These are phyloP conservation scores for Ilex asprella DNA, from an alignment of 257 asterid genomes.

Conservation along the genomic window DNA sequence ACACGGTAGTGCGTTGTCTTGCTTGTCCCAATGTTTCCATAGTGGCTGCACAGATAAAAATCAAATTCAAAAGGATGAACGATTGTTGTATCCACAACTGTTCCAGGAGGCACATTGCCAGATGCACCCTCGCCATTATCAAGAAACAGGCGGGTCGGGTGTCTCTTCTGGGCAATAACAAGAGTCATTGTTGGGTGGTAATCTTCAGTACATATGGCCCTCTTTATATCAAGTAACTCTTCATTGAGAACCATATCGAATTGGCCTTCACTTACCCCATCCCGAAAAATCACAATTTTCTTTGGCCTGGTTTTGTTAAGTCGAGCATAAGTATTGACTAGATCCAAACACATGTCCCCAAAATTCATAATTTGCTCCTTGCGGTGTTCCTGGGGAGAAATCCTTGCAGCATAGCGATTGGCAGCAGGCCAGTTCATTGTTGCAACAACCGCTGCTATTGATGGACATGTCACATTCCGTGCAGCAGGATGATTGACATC, in stretches of 20 bases:
- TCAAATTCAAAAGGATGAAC: slow-evolving; percentile 59
- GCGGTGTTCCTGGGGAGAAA: slow-evolving; percentile 56
- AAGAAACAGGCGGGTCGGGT: slow-evolving; percentile 62
- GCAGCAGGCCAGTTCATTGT: slow-evolving; percentile 54
- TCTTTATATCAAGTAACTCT: slow-evolving; percentile 39
- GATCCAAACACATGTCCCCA: slow-evolving; percentile 41
- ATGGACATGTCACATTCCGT: slow-evolving; percentile 37
- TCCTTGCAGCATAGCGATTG: slow-evolving; percentile 57
- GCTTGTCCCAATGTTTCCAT: slow-evolving; percentile 70
- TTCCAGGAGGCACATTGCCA: slow-evolving; percentile 62
- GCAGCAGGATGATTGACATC: slow-evolving; percentile 79
- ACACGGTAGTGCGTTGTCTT: slow-evolving; percentile 67
- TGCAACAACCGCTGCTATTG: slow-evolving; percentile 81
- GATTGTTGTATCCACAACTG: slow-evolving; percentile 61
- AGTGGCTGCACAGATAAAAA: slow-evolving; percentile 74
- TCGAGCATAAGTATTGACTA: slow-evolving; percentile 27
- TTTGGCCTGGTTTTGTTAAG: slow-evolving; percentile 31
- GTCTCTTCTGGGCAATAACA: slow-evolving; percentile 69
- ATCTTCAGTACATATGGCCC: slow-evolving; percentile 12
- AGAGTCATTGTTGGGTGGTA: slow-evolving; percentile 52
- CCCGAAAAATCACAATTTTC: slow-evolving; percentile 56
- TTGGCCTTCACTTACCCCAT: slow-evolving; percentile 76
- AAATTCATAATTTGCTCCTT: slow-evolving; percentile 46
- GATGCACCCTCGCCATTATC: slow-evolving; percentile 18
- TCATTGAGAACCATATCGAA: slow-evolving; percentile 56